Evolutionary conservation across 2,329 filamentous ascomycete species (phyloP).

Genomic region (Fusarium lateritium): DNA sequence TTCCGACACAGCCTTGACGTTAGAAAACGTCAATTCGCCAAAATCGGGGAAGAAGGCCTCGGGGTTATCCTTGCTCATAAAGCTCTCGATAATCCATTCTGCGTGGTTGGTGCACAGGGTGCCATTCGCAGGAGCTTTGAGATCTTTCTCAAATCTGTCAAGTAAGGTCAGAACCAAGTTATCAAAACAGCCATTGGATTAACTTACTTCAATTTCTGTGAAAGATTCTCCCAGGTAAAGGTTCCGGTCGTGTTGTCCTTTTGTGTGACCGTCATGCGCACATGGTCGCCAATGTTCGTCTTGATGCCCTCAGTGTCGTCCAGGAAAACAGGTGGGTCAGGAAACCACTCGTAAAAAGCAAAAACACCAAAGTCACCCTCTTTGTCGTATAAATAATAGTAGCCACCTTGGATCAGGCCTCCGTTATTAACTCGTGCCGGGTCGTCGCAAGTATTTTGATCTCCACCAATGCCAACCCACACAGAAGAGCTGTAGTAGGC

Average conservation of each 20-base stretch:
- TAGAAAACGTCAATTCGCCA: slow-evolving; percentile 7
- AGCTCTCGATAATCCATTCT: slow-evolving; percentile 21
- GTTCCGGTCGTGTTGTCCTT: slow-evolving; percentile 17
- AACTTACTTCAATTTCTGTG: slow-evolving; percentile 3
- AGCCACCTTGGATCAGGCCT: slow-evolving; percentile 16
- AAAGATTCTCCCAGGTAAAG: slow-evolving; percentile 22
- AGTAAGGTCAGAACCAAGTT: background rate
- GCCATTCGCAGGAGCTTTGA: slow-evolving; percentile 10
- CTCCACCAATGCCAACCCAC: slow-evolving; percentile 20
- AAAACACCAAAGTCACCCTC: slow-evolving; percentile 23
- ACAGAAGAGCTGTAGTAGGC: slow-evolving; percentile 21
- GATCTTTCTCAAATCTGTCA: slow-evolving; percentile 6
- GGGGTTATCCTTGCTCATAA: slow-evolving; percentile 10
- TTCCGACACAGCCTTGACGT: slow-evolving; percentile 19
- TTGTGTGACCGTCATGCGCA: slow-evolving; percentile 19
- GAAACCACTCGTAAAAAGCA: slow-evolving; percentile 27
- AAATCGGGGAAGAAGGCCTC: slow-evolving; percentile 12
- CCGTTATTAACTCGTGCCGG: background rate
- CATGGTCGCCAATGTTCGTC: slow-evolving; percentile 21
- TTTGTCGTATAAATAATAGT: slow-evolving; percentile 17
- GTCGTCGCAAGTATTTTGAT: slow-evolving; percentile 16
- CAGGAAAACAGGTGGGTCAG: slow-evolving; percentile 2
- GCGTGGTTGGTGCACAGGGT: slow-evolving; percentile 24
- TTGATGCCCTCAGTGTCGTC: slow-evolving; percentile 1
- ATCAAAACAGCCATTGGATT: background rate